These are phyloP conservation scores for Pisolithus thermaeus DNA, from an alignment of 1,284 basidiomycete species.

Conservation along the genomic window DNA sequence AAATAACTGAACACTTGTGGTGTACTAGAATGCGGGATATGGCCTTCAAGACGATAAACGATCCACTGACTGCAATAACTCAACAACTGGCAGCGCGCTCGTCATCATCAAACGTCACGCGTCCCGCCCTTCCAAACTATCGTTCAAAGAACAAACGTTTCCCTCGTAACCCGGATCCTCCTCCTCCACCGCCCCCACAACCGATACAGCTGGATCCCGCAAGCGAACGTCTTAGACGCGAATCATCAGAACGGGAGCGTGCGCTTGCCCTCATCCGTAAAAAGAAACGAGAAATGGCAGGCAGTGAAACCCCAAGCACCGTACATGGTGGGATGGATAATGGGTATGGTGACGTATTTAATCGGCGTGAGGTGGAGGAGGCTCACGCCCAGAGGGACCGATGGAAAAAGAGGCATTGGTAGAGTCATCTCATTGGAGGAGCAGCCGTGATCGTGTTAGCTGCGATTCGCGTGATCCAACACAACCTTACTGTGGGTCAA, in stretches of 20 bases:
- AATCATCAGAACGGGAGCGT: constrained; percentile 66
- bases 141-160: constrained; percentile 7
- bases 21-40: constrained; percentile 53
- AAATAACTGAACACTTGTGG: too few relatives aligned
- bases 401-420: constrained; percentile 16
- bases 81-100: constrained; percentile 47
- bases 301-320: constrained; percentile 65
- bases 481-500: too few relatives aligned
- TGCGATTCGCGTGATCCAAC: too few relatives aligned
- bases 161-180: constrained; percentile 9
- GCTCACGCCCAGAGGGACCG: constrained; percentile 41
- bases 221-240: constrained; percentile 56
- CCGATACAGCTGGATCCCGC: constrained; percentile 36
- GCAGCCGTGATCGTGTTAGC: too few relatives aligned
- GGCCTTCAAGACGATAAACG: constrained; percentile 54
- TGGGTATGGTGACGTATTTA: constrained; percentile 67
- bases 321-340: constrained; percentile 46
- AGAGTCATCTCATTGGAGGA: not conserved
- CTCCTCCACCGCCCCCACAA: constrained; percentile 16
- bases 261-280: constrained; percentile 62
- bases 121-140: constrained; percentile 8
- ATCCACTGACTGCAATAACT: constrained; percentile 72
- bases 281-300: constrained; percentile 55
- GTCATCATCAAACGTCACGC: constrained; percentile 9
- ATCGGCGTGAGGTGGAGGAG: constrained; percentile 62